These are phyloP conservation scores for Rhododendron henanense DNA, from an alignment of 148 eudicot genomes.

Conservation along the genomic window DNA sequence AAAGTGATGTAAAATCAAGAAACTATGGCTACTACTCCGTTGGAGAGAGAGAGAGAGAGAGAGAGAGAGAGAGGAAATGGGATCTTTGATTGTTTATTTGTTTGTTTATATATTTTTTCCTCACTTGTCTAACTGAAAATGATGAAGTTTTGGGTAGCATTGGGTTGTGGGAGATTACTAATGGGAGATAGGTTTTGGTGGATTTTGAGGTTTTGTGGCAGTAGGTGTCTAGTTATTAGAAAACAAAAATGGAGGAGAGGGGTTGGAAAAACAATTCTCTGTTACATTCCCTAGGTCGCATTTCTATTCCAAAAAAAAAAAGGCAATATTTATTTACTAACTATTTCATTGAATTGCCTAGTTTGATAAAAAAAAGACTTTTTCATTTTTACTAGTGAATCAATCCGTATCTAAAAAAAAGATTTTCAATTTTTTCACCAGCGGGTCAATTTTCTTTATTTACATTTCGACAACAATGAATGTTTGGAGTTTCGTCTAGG, in stretches of 20 bases:
- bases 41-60: no score
- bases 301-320: not conserved
- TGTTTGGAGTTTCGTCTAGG: no score
- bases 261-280: not conserved
- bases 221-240: not conserved
- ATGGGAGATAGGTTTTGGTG: conserved; percentile 19
- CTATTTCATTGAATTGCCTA: not conserved
- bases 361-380: not conserved
- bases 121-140: conserved; percentile 44
- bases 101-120: conserved; percentile 13
- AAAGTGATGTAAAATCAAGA: conserved; percentile 30
- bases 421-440: no score
- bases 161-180: conserved; percentile 39
- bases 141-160: conserved; percentile 37
- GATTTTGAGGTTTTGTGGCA: not conserved
- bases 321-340: not conserved
- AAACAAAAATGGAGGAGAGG: no score
- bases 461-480: no score
- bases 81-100: no score
- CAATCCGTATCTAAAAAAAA: no score
- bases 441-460: no score
- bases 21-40: not conserved
- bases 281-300: not conserved
- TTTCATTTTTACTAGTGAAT: no score
- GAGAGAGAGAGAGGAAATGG: no score